These are phyloP conservation scores for Gastroboletus turbinatus DNA, from an alignment of 1,284 basidiomycete genomes.

Conservation along the genomic window DNA sequence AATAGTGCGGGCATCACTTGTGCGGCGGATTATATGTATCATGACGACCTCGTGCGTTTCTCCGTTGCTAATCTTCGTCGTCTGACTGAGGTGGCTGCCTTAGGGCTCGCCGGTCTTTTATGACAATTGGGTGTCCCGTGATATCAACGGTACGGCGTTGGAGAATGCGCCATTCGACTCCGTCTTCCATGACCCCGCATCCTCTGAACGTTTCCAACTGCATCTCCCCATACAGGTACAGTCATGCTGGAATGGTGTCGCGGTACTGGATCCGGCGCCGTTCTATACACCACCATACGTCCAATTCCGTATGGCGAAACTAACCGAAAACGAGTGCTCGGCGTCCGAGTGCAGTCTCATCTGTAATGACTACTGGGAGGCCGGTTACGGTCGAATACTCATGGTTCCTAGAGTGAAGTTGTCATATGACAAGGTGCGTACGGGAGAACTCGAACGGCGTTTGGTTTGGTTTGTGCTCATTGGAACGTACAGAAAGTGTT, in stretches of 20 bases:
- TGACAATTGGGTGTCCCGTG: slow-evolving; percentile 96
- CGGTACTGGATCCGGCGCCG: slow-evolving; percentile 88
- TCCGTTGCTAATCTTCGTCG: too few relatives aligned
- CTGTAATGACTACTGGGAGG: slow-evolving; percentile 93
- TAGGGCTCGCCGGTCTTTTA: slow-evolving; percentile 83
- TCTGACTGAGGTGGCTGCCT: background rate
- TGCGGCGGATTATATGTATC: slow-evolving; percentile 97
- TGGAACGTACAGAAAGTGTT: slow-evolving; percentile 68
- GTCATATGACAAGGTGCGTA: slow-evolving; percentile 83
- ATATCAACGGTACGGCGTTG: slow-evolving; percentile 94
- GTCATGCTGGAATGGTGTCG: slow-evolving; percentile 96
- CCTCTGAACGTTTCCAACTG: slow-evolving; percentile 78
- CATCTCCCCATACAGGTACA: slow-evolving; percentile 94
- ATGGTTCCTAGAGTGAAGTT: slow-evolving; percentile 96
- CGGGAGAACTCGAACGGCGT: background rate
- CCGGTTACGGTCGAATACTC: slow-evolving; percentile 90
- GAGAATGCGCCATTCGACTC: slow-evolving; percentile 95
- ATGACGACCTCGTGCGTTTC: slow-evolving; percentile 76
- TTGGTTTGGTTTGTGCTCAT: slow-evolving; percentile 4
- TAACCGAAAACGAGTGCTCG: slow-evolving; percentile 84
- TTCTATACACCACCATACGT: slow-evolving; percentile 89
- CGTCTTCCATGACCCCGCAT: slow-evolving; percentile 83
- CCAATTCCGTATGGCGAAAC: slow-evolving; percentile 88
- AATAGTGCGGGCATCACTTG: slow-evolving; percentile 97
- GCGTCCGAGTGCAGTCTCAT: slow-evolving; percentile 93